Evolutionary conservation across 495 filamentous ascomycete species (phyloP).

Genomic region (Neurospora discreta): DNA sequence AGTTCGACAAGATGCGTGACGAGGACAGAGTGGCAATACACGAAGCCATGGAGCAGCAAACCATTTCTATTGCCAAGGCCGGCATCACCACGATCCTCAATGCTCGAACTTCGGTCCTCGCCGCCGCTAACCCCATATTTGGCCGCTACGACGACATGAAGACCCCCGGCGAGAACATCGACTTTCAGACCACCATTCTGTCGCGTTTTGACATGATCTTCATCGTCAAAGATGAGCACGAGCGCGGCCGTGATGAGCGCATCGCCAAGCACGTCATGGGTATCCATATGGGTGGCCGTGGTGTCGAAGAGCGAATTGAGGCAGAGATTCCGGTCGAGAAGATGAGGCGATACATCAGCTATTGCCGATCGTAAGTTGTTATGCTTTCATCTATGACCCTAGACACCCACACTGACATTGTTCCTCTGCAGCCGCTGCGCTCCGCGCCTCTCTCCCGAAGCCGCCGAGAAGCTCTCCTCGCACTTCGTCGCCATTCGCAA

Average conservation of each 20-base stretch:
- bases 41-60: constrained; percentile 99
- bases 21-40: constrained; percentile 98
- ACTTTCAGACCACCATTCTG: constrained; percentile 98
- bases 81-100: constrained; percentile 99
- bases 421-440: constrained; percentile 60
- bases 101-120: constrained; percentile 86
- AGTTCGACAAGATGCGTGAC: constrained; percentile 99
- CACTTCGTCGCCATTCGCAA: constrained; percentile 96
- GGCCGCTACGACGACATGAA: constrained; percentile 98
- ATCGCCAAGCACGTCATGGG: constrained; percentile 97
- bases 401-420: constrained; percentile 21
- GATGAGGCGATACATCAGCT: constrained; percentile 97
- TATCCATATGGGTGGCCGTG: constrained; percentile 87
- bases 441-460: constrained; percentile 81
- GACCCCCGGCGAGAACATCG: constrained; percentile 95
- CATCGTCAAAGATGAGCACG: constrained; percentile 94
- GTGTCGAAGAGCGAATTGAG: constrained; percentile 70
- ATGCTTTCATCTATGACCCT: background rate
- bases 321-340: constrained; percentile 87
- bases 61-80: constrained; percentile 98
- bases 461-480: constrained; percentile 90
- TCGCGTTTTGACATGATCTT: constrained; percentile 99
- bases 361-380: constrained; percentile 75
- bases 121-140: constrained; percentile 95
- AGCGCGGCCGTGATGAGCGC: constrained; percentile 75